Evolutionary conservation across 768 basidiomycete genomes (phyloP), one percentile per base, ranked within the genome.

Genomic region (Coprinellus micaceus): DNA sequence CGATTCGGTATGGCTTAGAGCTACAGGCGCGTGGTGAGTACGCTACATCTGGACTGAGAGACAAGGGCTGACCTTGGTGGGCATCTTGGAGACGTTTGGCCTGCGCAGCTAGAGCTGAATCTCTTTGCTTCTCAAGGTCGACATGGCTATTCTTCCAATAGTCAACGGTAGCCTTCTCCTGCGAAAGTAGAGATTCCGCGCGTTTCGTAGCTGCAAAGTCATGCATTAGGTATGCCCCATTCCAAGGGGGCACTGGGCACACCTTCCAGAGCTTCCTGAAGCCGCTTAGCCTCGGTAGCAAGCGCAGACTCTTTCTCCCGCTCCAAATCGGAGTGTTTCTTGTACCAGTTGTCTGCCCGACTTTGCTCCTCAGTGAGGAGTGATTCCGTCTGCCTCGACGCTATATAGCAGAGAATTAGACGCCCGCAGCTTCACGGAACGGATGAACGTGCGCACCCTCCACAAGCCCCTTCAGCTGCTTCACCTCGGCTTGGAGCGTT

Each of bases 281-380:
- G n/a, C 13, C 40, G 7, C 40, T 26, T 22, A 6, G 46, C 46
- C 15, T 21, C 40, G 5, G 40, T 19, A 15, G 22, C 46, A 25
- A 69, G 63, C 24, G 66, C 61, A 46, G 56, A 59, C 43, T 75
- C 74, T 44, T 68, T 72, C 53, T 77, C 71, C 10, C 59, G 56
- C 49, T 68, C 64, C 28, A 71, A 62, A 49, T 66, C 65, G 17
- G 67, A 60, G 54, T 72, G 64, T 45, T 65, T 68, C 26, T 65
- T 66, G 46, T 71, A 60, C 29, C 76, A 61, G 36, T 64, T 63
- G 58, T 70, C 61, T 19, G 67, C 64, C 30, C 63, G 64, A 39
- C 45, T 60, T 22, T 65, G 69, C 61, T 77, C 73, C 54, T 72
- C 66, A 30, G 70, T 61, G 25, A 80, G 67, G 12, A 59, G 63